Evolutionary conservation across 129 eudicot genomes (phyloP), one percentile per base, ranked within the genome.

Genomic region (Chrysanthemum makinoi): DNA sequence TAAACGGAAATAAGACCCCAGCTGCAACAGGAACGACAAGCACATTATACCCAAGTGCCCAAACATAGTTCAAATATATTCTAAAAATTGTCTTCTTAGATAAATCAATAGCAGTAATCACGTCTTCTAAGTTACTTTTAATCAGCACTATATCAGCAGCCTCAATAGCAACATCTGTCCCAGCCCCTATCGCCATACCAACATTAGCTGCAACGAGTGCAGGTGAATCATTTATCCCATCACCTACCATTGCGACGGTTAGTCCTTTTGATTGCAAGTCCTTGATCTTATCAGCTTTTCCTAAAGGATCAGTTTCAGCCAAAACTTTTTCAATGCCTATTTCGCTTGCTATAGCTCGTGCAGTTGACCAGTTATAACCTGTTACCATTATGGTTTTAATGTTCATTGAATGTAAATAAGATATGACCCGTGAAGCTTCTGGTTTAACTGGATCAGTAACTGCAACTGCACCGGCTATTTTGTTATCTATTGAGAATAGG

Each of bases 171-270:
- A 94, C 97, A 59, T 94, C 95, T 7, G 97, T 94, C 28, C 99
- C 99, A 5, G 97, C 99, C 10, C 99, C 99, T 11, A 94, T 90
- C 15, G 99, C 97, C 97, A 94, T 80, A 28, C 99, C 99, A 18
- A 94, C 91, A 17, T 94, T 86, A 3, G 99, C 99, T 10, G 97
- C 99, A 3, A 79, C 99, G 17, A 94, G 75, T n/a, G 97, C 99
- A 6, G 99, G 99, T 0, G 99, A 94, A 75, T 94, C 99, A 33
- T 94, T 94, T 35, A 94, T 94, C 61, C 99, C 99, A 47, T 94
- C 99, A 58, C 97, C 99, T 15, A 94, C 96, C 99, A 94, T 94
- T 47, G 97, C 99, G n/a, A 94, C 99, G 39, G 72, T 79, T 57
- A 73, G 68, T 13, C 99, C 96, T 62, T 86, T 80, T 79, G 84